A percentile compares a stretch with the other conserved stretches of the same genome.
phyloP scores from a whole-genome alignment of 2,329 filamentous ascomycete genomes.

The Sporothrix euskadiensis region DNA sequence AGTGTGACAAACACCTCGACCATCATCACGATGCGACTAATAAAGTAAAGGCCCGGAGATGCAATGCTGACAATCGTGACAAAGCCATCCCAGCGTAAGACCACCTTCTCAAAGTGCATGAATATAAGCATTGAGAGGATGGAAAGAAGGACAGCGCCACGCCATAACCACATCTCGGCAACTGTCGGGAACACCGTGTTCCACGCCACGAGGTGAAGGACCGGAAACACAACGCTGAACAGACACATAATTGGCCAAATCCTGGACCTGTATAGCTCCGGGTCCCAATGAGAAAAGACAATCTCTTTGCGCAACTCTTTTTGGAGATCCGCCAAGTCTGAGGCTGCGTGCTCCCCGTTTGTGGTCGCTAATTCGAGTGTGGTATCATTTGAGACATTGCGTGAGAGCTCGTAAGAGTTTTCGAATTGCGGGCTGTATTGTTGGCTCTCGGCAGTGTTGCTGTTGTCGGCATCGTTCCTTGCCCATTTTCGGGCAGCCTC shows the following conservation, averaged over 20 bases:
- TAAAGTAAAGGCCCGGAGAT: slow-evolving; percentile 10
- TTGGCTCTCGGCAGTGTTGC: background rate
- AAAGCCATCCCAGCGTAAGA: slow-evolving; percentile 16
- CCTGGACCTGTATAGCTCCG: background rate
- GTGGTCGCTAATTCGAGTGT: no score
- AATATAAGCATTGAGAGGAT: slow-evolving; percentile 12
- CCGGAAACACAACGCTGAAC: slow-evolving; percentile 9
- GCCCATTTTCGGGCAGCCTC: background rate
- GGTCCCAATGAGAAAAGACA: slow-evolving; percentile 10
- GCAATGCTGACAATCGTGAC: background rate
- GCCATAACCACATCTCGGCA: slow-evolving; percentile 9
- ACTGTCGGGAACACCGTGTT: background rate
- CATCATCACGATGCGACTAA: slow-evolving; percentile 14
- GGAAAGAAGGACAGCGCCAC: background rate
- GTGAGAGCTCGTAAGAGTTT: background rate
- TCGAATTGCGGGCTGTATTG: background rate
- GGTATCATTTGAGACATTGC: background rate
- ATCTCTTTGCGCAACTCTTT: slow-evolving; percentile 6
- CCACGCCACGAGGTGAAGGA: slow-evolving; percentile 10
- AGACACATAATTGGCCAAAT: slow-evolving; percentile 13
- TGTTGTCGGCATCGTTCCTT: background rate
- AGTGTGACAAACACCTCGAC: slow-evolving; percentile 18
- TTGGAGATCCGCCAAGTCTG: background rate
- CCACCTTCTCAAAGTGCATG: slow-evolving; percentile 16
- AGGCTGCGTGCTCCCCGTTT: background rate